Evolutionary conservation across 768 basidiomycete species (phyloP).

Genomic region (Exsudoporus frostii): DNA sequence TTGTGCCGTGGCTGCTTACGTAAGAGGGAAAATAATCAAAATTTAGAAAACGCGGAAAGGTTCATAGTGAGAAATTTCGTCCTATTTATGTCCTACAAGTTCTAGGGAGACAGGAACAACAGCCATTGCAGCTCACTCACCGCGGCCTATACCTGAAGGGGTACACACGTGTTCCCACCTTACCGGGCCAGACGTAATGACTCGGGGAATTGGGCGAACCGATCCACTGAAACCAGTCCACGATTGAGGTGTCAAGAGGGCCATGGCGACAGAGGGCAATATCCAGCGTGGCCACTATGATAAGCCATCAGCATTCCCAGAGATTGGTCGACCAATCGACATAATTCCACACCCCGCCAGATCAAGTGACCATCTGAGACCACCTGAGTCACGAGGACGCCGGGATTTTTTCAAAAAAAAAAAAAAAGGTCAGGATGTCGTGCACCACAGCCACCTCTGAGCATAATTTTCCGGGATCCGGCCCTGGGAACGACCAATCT

Average conservation of each 20-base stretch:
- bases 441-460: too few relatives aligned
- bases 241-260: background rate
- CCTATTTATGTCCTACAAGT: background rate
- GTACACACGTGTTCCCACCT: background rate
- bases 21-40: background rate
- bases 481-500: too few relatives aligned
- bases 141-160: background rate
- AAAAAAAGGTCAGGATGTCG: too few relatives aligned
- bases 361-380: too few relatives aligned
- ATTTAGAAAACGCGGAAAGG: background rate
- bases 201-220: conserved; percentile 12
- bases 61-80: background rate
- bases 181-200: background rate
- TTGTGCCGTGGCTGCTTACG: background rate
- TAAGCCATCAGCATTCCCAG: too few relatives aligned
- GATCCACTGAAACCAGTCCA: background rate
- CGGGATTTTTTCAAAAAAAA: too few relatives aligned
- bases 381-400: too few relatives aligned
- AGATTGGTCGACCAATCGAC: too few relatives aligned
- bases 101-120: background rate
- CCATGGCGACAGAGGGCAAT: background rate
- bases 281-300: too few relatives aligned
- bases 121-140: background rate
- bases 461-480: too few relatives aligned
- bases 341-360: too few relatives aligned